phyloP scores from a whole-genome alignment of 2,329 filamentous ascomycete genomes.

The Apiospora aurea region DNA sequence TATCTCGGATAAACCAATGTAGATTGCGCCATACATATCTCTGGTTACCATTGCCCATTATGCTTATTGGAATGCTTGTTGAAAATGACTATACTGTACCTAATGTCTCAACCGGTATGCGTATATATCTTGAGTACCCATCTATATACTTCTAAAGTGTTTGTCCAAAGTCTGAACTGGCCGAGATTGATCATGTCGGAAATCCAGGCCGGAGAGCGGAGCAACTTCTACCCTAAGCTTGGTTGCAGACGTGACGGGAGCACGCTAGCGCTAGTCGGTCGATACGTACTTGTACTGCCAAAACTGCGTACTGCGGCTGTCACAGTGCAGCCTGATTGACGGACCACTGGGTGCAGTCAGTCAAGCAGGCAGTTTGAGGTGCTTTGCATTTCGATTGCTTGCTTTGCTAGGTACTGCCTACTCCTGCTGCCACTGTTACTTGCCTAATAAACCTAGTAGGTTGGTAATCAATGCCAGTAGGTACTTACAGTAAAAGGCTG shows the following conservation, averaged over 20 bases:
- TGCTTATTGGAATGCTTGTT: not conserved
- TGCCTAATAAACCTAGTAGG: not conserved
- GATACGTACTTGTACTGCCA: too few relatives aligned
- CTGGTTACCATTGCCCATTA: not conserved
- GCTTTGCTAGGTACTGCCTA: too few relatives aligned
- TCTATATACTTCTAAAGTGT: too few relatives aligned
- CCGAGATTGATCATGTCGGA: not conserved
- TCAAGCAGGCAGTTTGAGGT: too few relatives aligned
- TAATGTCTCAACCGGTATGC: not conserved
- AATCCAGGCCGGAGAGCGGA: not conserved
- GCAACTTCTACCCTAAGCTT: not conserved
- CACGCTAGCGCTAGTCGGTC: not conserved
- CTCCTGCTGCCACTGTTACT: not conserved
- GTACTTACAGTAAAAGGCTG: not conserved
- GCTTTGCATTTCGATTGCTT: too few relatives aligned
- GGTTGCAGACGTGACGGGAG: not conserved
- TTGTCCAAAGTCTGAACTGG: not conserved
- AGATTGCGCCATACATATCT: not conserved
- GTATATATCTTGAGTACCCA: not conserved
- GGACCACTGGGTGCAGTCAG: too few relatives aligned
- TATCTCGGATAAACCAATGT: not conserved
- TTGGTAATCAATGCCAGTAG: too few relatives aligned
- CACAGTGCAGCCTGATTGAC: too few relatives aligned
- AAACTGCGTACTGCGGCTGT: not conserved
- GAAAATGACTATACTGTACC: not conserved